These are phyloP conservation scores for Pleurotus sapidus DNA, from an alignment of 768 basidiomycete species.

Conservation along the genomic window DNA sequence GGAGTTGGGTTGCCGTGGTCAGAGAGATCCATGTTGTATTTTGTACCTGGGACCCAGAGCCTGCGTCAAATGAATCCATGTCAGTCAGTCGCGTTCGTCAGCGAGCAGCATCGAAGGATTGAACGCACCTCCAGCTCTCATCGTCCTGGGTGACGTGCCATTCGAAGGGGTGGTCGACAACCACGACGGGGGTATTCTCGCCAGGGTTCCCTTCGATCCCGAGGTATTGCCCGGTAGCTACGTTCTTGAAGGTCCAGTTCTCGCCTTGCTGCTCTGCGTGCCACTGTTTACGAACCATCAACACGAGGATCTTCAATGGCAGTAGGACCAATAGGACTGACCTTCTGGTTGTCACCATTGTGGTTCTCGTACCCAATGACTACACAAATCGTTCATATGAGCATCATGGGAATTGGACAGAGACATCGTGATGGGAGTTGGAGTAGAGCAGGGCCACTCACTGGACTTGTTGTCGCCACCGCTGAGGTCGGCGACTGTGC, in stretches of 20 bases:
- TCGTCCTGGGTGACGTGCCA: constrained; percentile 39
- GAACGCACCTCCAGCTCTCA: constrained; percentile 18
- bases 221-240: constrained; percentile 27
- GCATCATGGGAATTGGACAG: not conserved
- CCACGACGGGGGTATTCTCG: constrained; percentile 30
- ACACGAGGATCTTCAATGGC: not conserved
- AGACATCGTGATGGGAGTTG: not conserved
- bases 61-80: constrained; percentile 18
- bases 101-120: no score
- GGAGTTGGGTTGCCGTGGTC: constrained; percentile 33
- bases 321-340: constrained; percentile 12
- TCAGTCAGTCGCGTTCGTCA: no score
- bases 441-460: constrained; percentile 13
- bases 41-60: constrained; percentile 32
- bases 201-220: constrained; percentile 18
- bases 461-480: constrained; percentile 33
- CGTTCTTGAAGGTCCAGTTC: constrained; percentile 32
- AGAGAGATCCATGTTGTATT: constrained; percentile 35
- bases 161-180: constrained; percentile 15
- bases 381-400: constrained; percentile 6
- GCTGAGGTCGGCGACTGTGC: constrained; percentile 42
- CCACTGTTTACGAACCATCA: constrained; percentile 26
- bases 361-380: constrained; percentile 40
- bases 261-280: constrained; percentile 19
- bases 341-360: constrained; percentile 40